A percentile compares a stretch with the other conserved stretches of the same genome.
Evolutionary conservation across 2,329 filamentous ascomycete genomes (phyloP).

Genomic region (Phyllosticta citrichinensis): DNA sequence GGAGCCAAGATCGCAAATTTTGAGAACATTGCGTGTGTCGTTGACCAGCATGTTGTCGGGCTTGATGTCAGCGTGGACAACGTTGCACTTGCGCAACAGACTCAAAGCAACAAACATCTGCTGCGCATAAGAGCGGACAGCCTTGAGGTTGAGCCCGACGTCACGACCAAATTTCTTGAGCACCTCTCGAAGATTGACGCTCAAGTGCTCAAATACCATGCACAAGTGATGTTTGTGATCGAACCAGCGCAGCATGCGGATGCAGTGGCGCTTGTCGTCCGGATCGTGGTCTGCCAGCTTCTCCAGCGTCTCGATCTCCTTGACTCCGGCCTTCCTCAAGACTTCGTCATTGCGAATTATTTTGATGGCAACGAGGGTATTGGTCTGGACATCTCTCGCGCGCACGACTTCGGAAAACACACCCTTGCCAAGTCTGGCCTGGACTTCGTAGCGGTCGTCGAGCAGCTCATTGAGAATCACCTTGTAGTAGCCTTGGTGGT

Average conservation of each 20-base stretch:
- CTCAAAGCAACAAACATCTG: conserved; percentile 88
- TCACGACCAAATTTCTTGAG: conserved; percentile 94
- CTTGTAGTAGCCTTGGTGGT: conserved; percentile 93
- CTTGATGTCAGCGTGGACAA: conserved; percentile 93
- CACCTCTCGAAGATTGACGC: conserved; percentile 86
- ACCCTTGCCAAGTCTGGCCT: conserved; percentile 78
- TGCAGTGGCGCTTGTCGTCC: conserved; percentile 83
- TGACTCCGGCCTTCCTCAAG: conserved; percentile 74
- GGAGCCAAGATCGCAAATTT: conserved; percentile 95
- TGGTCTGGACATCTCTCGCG: conserved; percentile 60
- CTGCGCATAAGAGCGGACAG: conserved; percentile 79
- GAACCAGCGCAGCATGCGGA: conserved; percentile 78
- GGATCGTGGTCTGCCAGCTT: conserved; percentile 78
- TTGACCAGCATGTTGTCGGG: conserved; percentile 96
- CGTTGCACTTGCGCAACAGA: conserved; percentile 82
- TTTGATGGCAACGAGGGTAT: conserved; percentile 81
- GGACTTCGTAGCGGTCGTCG: conserved; percentile 79
- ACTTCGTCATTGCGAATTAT: conserved; percentile 84
- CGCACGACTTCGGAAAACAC: conserved; percentile 97
- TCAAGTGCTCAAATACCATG: conserved; percentile 91
- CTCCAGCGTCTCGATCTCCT: conserved; percentile 86
- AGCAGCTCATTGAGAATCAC: conserved; percentile 85
- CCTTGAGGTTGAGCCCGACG: conserved; percentile 79
- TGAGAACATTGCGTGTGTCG: conserved; percentile 71
- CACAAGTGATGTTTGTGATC: conserved; percentile 93